Conservation (phyloP, 805 yeast species). For the Barnettozyma wickerhamii region DNA sequence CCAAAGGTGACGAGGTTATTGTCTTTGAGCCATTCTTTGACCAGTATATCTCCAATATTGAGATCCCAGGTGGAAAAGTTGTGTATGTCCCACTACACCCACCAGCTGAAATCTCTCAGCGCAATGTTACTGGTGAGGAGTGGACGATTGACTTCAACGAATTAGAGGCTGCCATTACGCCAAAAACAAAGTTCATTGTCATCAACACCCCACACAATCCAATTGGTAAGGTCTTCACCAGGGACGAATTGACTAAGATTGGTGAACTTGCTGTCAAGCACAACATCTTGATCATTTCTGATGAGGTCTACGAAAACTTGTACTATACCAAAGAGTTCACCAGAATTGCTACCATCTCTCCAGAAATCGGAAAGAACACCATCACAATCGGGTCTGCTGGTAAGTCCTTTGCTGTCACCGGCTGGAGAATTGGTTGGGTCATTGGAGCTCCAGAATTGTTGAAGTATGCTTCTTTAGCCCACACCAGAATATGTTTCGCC, state of each 20-base stretch:
- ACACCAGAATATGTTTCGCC: constrained; percentile 89
- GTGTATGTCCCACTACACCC: constrained; percentile 84
- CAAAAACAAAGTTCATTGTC: constrained; percentile 80
- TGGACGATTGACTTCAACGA: constrained; percentile 84
- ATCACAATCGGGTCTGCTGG: constrained; percentile 97
- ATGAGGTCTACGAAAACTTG: constrained; percentile 93
- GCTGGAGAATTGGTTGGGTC: constrained; percentile 98
- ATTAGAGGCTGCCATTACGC: constrained; percentile 64
- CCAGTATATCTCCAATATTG: constrained; percentile 92
- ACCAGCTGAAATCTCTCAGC: constrained; percentile 61
- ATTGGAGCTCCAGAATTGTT: constrained; percentile 82
- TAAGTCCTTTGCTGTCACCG: constrained; percentile 97
- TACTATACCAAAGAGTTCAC: constrained; percentile 67
- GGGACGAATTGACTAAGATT: constrained; percentile 65
- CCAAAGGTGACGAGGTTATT: constrained; percentile 90
- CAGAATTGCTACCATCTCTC: constrained; percentile 77
- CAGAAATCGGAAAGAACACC: constrained; percentile 75
- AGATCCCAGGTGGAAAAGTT: constrained; percentile 88
- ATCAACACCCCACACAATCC: constrained; percentile 97
- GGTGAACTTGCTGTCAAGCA: constrained; percentile 84
- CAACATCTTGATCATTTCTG: constrained; percentile 79
- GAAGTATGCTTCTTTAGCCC: constrained; percentile 81
- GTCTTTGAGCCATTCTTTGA: constrained; percentile 97
- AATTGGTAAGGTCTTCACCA: constrained; percentile 82
- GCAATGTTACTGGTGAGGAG: constrained; percentile 73